phyloP scores from a whole-genome alignment of 768 basidiomycete genomes.

The Plicaturopsis crispa region DNA sequence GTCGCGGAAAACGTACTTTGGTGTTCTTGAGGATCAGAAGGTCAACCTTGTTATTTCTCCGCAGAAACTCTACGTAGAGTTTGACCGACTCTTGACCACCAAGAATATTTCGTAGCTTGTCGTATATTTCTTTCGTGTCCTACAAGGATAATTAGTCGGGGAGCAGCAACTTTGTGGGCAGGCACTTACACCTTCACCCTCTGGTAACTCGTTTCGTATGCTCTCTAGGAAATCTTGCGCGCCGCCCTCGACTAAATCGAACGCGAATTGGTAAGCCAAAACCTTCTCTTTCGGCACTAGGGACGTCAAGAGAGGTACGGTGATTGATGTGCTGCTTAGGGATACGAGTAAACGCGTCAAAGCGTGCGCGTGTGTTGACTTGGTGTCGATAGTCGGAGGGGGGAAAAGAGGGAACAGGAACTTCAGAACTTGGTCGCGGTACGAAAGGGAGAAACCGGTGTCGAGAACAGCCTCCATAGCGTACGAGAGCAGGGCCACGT shows the following conservation, averaged over 20 bases:
- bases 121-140: constrained; percentile 57
- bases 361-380: constrained; percentile 69
- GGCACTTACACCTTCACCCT: constrained; percentile 51
- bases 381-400: constrained; percentile 58
- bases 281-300: constrained; percentile 66
- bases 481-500: constrained; percentile 78
- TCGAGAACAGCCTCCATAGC: constrained; percentile 90
- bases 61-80: constrained; percentile 91
- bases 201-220: constrained; percentile 61
- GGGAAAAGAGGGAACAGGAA: constrained; percentile 87
- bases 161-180: not conserved
- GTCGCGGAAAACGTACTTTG: constrained; percentile 64
- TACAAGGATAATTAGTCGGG: constrained; percentile 16
- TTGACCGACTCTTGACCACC: constrained; percentile 90
- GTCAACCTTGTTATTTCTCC: constrained; percentile 90
- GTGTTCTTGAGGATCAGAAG: constrained; percentile 87
- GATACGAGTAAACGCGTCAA: constrained; percentile 88
- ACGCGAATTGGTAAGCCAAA: constrained; percentile 91
- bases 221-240: constrained; percentile 87
- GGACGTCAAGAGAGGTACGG: constrained; percentile 64
- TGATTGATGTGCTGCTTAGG: constrained; percentile 73
- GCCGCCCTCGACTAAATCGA: constrained; percentile 92
- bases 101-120: constrained; percentile 75
- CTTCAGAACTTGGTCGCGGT: constrained; percentile 73
- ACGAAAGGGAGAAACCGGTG: constrained; percentile 80